Evolutionary conservation across 139 green algal genomes (phyloP).

Genomic region (Coelastrella sp.): DNA sequence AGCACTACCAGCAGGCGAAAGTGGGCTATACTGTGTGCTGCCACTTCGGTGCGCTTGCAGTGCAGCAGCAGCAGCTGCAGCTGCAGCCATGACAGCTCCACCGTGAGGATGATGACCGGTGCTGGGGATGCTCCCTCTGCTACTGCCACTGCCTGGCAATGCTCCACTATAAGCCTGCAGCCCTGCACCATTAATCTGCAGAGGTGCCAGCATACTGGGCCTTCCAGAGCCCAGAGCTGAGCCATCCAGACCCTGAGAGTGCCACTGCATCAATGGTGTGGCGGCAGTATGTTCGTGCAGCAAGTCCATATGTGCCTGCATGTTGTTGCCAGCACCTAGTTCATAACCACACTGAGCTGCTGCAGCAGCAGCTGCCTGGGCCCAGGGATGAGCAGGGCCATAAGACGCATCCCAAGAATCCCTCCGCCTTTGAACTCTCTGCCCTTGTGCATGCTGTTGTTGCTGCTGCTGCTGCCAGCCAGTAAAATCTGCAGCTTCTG

Average conservation of each 20-base stretch:
- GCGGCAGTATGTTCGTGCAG: constrained; percentile 11
- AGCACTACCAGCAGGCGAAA: constrained; percentile 11
- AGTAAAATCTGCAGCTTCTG: neutral
- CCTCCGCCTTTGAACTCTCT: neutral
- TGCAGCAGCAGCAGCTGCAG: neutral
- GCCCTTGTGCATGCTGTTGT: neutral
- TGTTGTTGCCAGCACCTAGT: neutral
- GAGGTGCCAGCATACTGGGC: neutral
- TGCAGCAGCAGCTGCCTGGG: constrained; percentile 11
- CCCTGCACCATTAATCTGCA: neutral
- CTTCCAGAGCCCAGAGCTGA: neutral
- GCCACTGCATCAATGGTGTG: neutral
- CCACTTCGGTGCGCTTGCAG: neutral
- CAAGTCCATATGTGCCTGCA: neutral
- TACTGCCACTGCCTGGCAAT: constrained; percentile 6
- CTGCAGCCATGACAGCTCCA: neutral
- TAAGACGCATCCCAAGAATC: constrained; percentile 30
- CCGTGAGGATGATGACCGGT: neutral
- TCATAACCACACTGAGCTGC: constrained; percentile 10
- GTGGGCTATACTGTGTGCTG: neutral
- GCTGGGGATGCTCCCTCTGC: neutral
- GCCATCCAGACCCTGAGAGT: neutral
- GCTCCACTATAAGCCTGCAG: neutral
- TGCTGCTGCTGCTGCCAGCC: neutral
- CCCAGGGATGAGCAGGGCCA: neutral